Percentiles rank a stretch among this genome's conserved stretches.
Conservation (phyloP, 805 yeast species). For the Nakazawaea molendinolei region DNA sequence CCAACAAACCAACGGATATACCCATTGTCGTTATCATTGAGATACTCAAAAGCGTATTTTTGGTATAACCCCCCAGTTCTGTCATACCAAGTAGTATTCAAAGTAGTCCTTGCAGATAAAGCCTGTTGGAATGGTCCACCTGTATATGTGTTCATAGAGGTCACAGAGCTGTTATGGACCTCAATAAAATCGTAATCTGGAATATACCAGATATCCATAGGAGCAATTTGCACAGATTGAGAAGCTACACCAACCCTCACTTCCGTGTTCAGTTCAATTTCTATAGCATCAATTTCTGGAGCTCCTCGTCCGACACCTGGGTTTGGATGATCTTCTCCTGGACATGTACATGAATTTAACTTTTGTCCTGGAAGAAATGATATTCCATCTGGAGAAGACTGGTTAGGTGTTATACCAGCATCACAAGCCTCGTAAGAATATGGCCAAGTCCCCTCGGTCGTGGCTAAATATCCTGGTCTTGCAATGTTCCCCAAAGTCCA, state of each 20-base stretch:
- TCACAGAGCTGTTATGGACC: conserved; percentile 58
- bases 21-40: conserved; percentile 63
- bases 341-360: conserved; percentile 71
- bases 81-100: conserved; percentile 82
- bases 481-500: conserved; percentile 95
- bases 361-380: conserved; percentile 83
- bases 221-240: conserved; percentile 90
- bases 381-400: conserved; percentile 84
- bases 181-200: conserved; percentile 83
- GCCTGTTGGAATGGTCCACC: conserved; percentile 97
- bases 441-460: conserved; percentile 95
- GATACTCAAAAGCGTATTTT: conserved; percentile 69
- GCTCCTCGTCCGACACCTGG: conserved; percentile 88
- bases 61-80: conserved; percentile 58
- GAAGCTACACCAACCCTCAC: conserved; percentile 65
- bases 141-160: conserved; percentile 78
- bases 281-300: conserved; percentile 89
- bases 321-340: conserved; percentile 82
- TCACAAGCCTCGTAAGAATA: conserved; percentile 83
- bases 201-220: conserved; percentile 88
- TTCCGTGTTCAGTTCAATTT: conserved; percentile 66
- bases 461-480: conserved; percentile 82
- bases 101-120: conserved; percentile 71
- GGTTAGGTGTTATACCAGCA: conserved; percentile 93
- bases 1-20: conserved; percentile 88